Percentiles rank a stretch among this genome's conserved stretches.
phyloP scores from a whole-genome alignment of 768 basidiomycete species.

The Tylopilus vinaceipallidus region DNA sequence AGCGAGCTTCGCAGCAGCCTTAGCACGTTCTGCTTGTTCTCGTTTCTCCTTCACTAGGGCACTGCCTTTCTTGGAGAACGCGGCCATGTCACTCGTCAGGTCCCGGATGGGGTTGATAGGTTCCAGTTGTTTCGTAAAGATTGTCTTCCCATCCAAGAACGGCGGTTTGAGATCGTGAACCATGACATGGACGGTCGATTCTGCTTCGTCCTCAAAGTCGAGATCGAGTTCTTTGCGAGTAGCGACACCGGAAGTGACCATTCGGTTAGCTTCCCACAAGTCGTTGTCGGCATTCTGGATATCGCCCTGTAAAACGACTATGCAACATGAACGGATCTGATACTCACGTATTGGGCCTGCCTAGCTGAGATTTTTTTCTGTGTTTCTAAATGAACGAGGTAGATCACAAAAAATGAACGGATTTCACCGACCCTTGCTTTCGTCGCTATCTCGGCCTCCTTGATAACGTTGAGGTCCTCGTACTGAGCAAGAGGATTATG shows the following conservation, averaged over 20 bases:
- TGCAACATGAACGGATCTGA: background rate
- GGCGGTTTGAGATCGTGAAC: slow-evolving; percentile 97
- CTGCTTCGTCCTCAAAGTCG: slow-evolving; percentile 95
- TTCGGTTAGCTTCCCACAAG: slow-evolving; percentile 97
- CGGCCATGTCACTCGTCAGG: slow-evolving; percentile 88
- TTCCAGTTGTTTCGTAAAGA: slow-evolving; percentile 95
- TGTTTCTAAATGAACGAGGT: slow-evolving; percentile 15
- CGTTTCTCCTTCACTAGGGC: slow-evolving; percentile 91
- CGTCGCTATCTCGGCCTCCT: slow-evolving; percentile 71
- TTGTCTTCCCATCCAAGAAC: slow-evolving; percentile 93
- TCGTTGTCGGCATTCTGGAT: slow-evolving; percentile 94
- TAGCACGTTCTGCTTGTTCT: slow-evolving; percentile 93
- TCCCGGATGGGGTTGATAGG: slow-evolving; percentile 97
- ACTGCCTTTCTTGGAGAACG: slow-evolving; percentile 97
- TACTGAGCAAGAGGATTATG: slow-evolving; percentile 93
- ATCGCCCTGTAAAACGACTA: slow-evolving; percentile 17
- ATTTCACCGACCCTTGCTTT: slow-evolving; percentile 62
- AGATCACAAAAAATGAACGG: background rate
- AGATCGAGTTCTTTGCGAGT: slow-evolving; percentile 84
- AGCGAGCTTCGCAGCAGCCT: slow-evolving; percentile 94
- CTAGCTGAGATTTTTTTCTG: slow-evolving; percentile 89
- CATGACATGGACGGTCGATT: slow-evolving; percentile 96
- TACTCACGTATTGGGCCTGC: slow-evolving; percentile 91
- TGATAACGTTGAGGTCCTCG: slow-evolving; percentile 72
- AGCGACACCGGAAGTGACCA: slow-evolving; percentile 93